Evolutionary conservation across 495 filamentous ascomycete genomes (phyloP).

Genomic region (Aspergillus heteromorphus): DNA sequence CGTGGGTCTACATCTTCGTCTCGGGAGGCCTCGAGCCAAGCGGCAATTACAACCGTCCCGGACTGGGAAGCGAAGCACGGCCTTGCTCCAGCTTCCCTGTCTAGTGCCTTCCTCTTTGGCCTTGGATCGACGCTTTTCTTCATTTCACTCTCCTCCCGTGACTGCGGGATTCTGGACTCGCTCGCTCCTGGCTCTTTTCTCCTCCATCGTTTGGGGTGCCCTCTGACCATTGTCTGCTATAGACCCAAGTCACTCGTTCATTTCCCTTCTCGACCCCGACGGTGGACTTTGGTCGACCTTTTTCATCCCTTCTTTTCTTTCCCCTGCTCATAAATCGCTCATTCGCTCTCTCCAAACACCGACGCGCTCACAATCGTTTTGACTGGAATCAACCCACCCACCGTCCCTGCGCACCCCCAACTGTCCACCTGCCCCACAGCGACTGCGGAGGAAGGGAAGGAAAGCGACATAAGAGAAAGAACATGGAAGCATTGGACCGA

Average conservation of each 20-base stretch:
- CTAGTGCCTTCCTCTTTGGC: not conserved
- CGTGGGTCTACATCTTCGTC: not conserved
- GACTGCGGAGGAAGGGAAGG: not conserved
- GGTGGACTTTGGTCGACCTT: slow-evolving; percentile 8
- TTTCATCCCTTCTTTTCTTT: slow-evolving; percentile 3
- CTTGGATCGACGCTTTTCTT: not conserved
- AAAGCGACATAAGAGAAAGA: slow-evolving; percentile 3
- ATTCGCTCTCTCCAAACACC: not conserved
- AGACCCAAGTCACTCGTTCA: slow-evolving; percentile 28
- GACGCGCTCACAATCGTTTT: not conserved
- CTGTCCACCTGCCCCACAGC: not conserved
- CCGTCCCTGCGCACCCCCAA: not conserved
- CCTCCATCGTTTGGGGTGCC: slow-evolving; percentile 4
- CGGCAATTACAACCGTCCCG: not conserved
- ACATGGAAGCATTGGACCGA: slow-evolving; percentile 8
- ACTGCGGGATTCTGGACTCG: not conserved
- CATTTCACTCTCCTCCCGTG: not conserved
- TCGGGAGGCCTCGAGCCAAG: not conserved
- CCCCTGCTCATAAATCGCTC: not conserved
- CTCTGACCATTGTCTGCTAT: slow-evolving; percentile 6
- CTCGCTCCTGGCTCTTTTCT: slow-evolving; percentile 4
- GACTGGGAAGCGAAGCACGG: slow-evolving; percentile 2
- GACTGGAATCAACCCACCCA: not conserved
- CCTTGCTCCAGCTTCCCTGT: not conserved
- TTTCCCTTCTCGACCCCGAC: slow-evolving; percentile 13